Evolutionary conservation across 139 green algal species (phyloP).

Genomic region (Coelastrella sp.): DNA sequence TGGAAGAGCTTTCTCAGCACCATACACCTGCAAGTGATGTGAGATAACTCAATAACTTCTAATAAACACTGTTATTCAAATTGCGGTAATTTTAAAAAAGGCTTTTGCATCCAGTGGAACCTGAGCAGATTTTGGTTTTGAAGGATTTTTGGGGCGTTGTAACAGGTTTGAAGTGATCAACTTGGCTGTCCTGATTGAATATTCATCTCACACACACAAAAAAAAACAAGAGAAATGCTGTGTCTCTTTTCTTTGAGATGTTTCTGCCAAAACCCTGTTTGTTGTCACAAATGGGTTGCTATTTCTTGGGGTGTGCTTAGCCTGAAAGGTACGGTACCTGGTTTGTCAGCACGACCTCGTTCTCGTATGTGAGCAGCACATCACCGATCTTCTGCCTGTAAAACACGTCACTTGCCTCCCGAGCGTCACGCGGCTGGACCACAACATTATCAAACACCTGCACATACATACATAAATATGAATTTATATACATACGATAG

Average conservation of each 20-base stretch:
- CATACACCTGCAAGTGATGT: slow-evolving; percentile 52
- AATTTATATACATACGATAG: too few relatives aligned
- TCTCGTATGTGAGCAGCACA: slow-evolving; percentile 92
- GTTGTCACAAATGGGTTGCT: too few relatives aligned
- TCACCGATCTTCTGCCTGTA: slow-evolving; percentile 88
- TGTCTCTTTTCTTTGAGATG: too few relatives aligned
- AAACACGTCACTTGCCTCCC: slow-evolving; percentile 89
- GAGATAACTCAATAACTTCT: too few relatives aligned
- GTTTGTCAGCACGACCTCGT: slow-evolving; percentile 90
- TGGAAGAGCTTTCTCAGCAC: slow-evolving; percentile 72
- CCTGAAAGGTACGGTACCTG: slow-evolving; percentile 5
- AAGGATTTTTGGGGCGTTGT: background rate
- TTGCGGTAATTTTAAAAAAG: too few relatives aligned
- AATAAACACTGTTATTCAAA: too few relatives aligned
- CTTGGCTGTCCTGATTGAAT: background rate
- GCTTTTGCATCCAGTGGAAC: too few relatives aligned
- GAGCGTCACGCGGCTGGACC: slow-evolving; percentile 85
- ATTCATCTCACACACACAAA: background rate
- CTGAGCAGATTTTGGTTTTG: too few relatives aligned
- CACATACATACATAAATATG: too few relatives aligned
- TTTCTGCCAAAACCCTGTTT: too few relatives aligned
- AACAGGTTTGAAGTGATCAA: background rate
- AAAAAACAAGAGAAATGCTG: too few relatives aligned
- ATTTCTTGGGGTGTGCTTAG: too few relatives aligned
- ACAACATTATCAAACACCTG: slow-evolving; percentile 84